Evolutionary conservation across 352 stramenopile species (phyloP).

Genomic region (Phytophthora citricola): DNA sequence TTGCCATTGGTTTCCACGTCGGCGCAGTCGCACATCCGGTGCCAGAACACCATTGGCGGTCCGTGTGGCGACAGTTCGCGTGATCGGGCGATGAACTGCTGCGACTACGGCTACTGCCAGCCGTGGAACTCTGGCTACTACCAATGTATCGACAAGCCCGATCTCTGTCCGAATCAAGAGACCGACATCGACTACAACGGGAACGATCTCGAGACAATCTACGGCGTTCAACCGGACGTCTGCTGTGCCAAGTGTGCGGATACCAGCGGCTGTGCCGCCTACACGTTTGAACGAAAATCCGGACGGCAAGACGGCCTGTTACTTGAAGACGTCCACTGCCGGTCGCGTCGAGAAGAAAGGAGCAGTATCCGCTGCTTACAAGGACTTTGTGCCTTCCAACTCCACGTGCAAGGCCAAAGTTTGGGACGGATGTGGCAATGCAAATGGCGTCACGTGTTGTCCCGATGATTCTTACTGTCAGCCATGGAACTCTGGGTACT

Average conservation of each 20-base stretch:
- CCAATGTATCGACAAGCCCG: slow-evolving; percentile 56
- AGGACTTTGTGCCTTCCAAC: slow-evolving; percentile 17
- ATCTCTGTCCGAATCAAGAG: slow-evolving; percentile 51
- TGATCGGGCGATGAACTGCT: slow-evolving; percentile 40
- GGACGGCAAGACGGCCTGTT: slow-evolving; percentile 58
- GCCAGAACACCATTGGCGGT: slow-evolving; percentile 53
- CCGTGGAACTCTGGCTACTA: slow-evolving; percentile 72
- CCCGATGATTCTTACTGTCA: slow-evolving; percentile 54
- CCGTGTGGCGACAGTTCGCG: slow-evolving; percentile 44
- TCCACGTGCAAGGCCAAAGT: slow-evolving; percentile 15
- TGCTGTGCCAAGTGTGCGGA: slow-evolving; percentile 50
- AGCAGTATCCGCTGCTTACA: slow-evolving; percentile 36
- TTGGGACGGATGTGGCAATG: slow-evolving; percentile 25
- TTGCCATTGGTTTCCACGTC: slow-evolving; percentile 15
- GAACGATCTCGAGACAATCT: slow-evolving; percentile 41
- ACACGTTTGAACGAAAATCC: slow-evolving; percentile 71
- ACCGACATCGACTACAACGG: slow-evolving; percentile 65
- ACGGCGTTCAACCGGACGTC: slow-evolving; percentile 41
- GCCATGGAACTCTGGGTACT: slow-evolving; percentile 60
- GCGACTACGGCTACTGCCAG: slow-evolving; percentile 62
- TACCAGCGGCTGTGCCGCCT: slow-evolving; percentile 53
- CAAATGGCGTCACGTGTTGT: slow-evolving; percentile 32
- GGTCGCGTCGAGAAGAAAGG: slow-evolving; percentile 39
- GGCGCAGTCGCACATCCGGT: slow-evolving; percentile 50
- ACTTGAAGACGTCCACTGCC: slow-evolving; percentile 52